Evolutionary conservation across 2,329 filamentous ascomycete species (phyloP).

Genomic region (Thyridium curvatum): DNA sequence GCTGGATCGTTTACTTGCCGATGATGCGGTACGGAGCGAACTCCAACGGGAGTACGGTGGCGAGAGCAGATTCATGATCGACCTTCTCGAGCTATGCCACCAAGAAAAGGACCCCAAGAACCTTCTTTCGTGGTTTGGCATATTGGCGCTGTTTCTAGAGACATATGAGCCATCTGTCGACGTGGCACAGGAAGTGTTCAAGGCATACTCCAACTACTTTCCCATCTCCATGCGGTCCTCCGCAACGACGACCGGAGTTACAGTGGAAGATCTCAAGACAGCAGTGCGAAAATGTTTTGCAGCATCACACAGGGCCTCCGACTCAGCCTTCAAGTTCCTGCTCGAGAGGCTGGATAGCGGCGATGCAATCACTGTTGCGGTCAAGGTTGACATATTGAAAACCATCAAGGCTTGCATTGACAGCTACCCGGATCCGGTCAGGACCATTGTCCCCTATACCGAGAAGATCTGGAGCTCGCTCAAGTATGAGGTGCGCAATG

Average conservation of each 20-base stretch:
- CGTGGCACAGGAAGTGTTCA: conserved; percentile 44
- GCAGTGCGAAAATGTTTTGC: conserved; percentile 48
- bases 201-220: conserved; percentile 53
- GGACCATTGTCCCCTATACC: conserved; percentile 41
- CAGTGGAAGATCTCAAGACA: conserved; percentile 49
- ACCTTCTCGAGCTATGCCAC: conserved; percentile 43
- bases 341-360: conserved; percentile 53
- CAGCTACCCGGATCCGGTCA: conserved; percentile 37
- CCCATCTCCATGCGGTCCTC: conserved; percentile 51
- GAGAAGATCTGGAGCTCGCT: conserved; percentile 52
- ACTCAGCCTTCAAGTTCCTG: conserved; percentile 44
- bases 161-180: conserved; percentile 38
- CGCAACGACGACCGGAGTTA: conserved; percentile 41
- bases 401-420: conserved; percentile 49
- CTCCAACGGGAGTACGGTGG: conserved; percentile 37
- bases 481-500: conserved; percentile 57
- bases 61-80: conserved; percentile 38
- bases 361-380: conserved; percentile 49
- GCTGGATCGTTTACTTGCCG: conserved; percentile 35
- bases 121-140: conserved; percentile 51
- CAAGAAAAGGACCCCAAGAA: conserved; percentile 52
- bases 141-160: conserved; percentile 36
- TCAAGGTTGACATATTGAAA: conserved; percentile 52
- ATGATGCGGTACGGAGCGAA: conserved; percentile 33
- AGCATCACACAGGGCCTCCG: conserved; percentile 38